A percentile compares a stretch with the other conserved stretches of the same genome.
These are phyloP conservation scores for Tolypocladium cylindrosporum DNA, from an alignment of 2,329 filamentous ascomycete genomes.

Conservation along the genomic window DNA sequence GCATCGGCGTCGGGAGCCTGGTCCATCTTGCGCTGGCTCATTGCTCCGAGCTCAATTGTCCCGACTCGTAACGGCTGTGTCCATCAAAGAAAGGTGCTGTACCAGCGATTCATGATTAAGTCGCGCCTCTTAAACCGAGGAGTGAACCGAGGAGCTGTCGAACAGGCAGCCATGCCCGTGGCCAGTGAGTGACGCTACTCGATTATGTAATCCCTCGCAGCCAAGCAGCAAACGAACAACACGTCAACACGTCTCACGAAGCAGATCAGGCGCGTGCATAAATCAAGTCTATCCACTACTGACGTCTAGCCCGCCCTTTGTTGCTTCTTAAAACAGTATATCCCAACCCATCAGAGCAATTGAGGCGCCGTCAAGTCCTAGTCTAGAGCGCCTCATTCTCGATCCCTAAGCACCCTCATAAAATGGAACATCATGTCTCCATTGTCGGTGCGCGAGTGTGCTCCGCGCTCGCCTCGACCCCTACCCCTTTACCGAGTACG, in stretches of 20 bases:
- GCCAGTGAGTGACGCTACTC: background rate
- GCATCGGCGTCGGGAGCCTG: conserved; percentile 28
- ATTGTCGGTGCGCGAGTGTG: background rate
- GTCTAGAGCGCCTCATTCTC: background rate
- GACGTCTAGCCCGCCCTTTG: background rate
- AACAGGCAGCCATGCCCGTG: background rate
- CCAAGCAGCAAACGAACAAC: background rate
- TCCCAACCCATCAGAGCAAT: background rate
- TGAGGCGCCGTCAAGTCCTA: background rate
- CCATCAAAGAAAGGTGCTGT: background rate
- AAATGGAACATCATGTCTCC: background rate
- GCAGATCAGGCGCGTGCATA: background rate
- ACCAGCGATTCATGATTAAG: background rate
- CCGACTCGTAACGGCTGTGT: background rate
- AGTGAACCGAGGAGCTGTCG: background rate
- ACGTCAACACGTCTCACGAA: background rate
- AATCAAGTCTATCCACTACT: background rate
- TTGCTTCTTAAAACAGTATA: background rate
- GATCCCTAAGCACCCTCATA: background rate
- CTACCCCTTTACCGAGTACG: conserved; percentile 6
- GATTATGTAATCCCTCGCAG: background rate
- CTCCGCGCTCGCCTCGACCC: background rate
- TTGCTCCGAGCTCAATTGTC: background rate
- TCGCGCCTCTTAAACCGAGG: background rate
- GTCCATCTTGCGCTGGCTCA: conserved; percentile 1